Evolutionary conservation across 2,329 filamentous ascomycete species (phyloP).

Genomic region (Phyllosticta citrichinensis): DNA sequence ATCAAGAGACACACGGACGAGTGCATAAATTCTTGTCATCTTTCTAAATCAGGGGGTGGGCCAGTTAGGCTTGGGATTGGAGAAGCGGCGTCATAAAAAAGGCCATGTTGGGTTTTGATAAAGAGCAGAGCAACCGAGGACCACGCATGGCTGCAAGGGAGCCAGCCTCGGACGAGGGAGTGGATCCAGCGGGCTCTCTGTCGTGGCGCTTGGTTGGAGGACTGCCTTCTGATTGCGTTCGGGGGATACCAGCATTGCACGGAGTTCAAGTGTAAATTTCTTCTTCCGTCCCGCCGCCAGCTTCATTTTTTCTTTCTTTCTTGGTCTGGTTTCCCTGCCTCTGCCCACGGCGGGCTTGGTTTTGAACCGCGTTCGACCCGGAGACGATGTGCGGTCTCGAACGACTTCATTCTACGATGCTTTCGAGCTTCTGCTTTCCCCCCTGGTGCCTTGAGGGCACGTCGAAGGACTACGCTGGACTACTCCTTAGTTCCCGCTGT

Average conservation of each 20-base stretch:
- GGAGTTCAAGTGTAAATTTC: constrained; percentile 9
- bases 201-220: background rate
- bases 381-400: background rate
- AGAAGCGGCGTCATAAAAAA: background rate
- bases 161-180: background rate
- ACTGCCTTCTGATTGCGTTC: background rate
- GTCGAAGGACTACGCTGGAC: background rate
- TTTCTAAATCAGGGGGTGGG: background rate
- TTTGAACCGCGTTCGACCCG: background rate
- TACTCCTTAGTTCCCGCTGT: constrained; percentile 1
- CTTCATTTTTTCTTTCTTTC: background rate
- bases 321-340: background rate
- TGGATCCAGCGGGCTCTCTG: background rate
- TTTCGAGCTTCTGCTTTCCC: background rate
- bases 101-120: background rate
- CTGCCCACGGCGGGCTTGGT: background rate
- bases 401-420: background rate
- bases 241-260: constrained; percentile 10
- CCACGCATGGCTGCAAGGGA: background rate
- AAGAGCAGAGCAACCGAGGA: background rate
- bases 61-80: background rate
- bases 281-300: background rate
- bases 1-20: background rate
- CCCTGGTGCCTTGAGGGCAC: background rate
- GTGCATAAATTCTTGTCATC: background rate